Evolutionary conservation across 2,329 filamentous ascomycete genomes (phyloP), one percentile per base, ranked within the genome.

Genomic region (Nigrospora osmanthi): DNA sequence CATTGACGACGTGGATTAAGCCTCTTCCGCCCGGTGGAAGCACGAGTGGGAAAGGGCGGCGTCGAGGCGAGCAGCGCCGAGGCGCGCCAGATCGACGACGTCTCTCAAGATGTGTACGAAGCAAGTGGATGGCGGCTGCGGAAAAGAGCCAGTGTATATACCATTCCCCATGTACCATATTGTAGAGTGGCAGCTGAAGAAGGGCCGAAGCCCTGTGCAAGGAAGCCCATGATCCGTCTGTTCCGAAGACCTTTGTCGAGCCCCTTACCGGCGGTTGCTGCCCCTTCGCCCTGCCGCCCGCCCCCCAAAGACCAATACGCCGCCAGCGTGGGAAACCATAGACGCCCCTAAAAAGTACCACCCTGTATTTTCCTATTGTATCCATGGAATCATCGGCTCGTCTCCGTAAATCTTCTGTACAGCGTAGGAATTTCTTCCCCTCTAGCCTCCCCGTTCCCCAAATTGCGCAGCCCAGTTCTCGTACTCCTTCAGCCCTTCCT

Each of bases 381-480:
- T 28, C 23, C 23, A 28, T 28, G 23, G 23, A 6, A 28, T 28
- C 23, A 7, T n/a, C 14, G 6, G 34, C 12, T 9, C 34, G 34
- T 16, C 12, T 14, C 34, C 15, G 14, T 16, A 35, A 14, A 35
- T 35, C 13, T 35, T 35, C 6, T 35, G 15, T 35, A 14, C 13
- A 5, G 34, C 34, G 34, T 35, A 35, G 4, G 34, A 2, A 10
- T 16, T 12, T 14, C 14, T 12, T 2, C 15, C 7, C 13, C 41
- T 46, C 64, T 67, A 95, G 16, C 89, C 89, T 33, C 89, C 91
- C 35, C 91, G 72, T 66, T 98, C 93, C 38, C 93, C 93, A 72
- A 93, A 98, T 61, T 95, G 85, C 60, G 65, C 81, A 3, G 93
- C 89, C 93, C 93, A 98, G 51, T 94, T 85, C 65, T 97, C 93